Evolutionary conservation across 768 basidiomycete species (phyloP), one percentile per base, ranked within the genome.

Genomic region (Tephrocybe sp.): DNA sequence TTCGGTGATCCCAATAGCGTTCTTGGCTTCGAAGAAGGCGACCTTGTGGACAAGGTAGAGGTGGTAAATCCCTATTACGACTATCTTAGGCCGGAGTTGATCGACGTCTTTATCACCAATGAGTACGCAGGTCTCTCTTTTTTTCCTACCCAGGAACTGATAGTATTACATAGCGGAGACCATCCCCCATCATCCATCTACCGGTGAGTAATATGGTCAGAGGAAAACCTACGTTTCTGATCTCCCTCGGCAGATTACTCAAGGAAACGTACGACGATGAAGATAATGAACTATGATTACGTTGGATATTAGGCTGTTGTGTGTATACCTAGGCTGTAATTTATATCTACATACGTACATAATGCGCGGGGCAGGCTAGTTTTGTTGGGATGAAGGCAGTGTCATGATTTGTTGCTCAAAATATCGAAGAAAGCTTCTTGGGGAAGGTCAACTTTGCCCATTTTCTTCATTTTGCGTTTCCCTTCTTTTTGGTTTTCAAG

Each of bases 41-140:
- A 80, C 57, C 69, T 91, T 6, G 82, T 89, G 34, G 88, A 94
- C 54, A 89, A 88, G 57, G 91, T 94, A 12, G 92, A 97, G 57
- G 92, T 95, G 8, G 73, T 94, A 38, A 95, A 94, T 64, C 94
- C 94, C n/a, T 92, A 90, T 64, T 98, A 89, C 64, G 97, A 99
- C 69, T 94, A 95, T 67, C 88, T 99, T 33, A 78, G 83, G 45
- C 94, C 94, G 18, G 94, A 97, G 63, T 69, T 97, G 55, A 82
- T 99, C 47, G 88, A 93, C 62, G 88, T 91, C 11, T 95, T 91
- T 66, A 90, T 99, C 59, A 97, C 94, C 11, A 98, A 99, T 57
- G 91, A 97, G 95, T 97, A 66, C 74, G 94, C 75, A 21, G 27
- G 47, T 38, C 52, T 41, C 43, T 8, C 43, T 24, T n/a, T 27